phyloP scores from a whole-genome alignment of 108 stramenopile genomes.

The Nitzschia inconspicua region DNA sequence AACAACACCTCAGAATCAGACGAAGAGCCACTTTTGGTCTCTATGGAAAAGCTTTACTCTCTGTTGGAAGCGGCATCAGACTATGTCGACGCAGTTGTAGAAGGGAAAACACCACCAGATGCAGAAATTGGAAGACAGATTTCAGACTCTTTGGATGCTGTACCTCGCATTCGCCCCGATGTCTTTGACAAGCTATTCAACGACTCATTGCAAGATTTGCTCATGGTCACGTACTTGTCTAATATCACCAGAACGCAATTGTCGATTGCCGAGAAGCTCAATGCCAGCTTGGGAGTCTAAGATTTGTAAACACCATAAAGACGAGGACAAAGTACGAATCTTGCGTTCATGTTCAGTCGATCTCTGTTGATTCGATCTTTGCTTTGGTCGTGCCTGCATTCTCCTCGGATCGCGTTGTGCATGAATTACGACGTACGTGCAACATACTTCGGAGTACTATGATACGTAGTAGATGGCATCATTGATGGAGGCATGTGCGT shows the following conservation, averaged over 20 bases:
- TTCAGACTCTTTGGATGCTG: slow-evolving; percentile 79
- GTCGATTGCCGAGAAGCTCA: slow-evolving; percentile 93
- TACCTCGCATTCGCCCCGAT: slow-evolving; percentile 88
- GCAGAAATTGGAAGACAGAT: slow-evolving; percentile 71
- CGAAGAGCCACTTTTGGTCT: slow-evolving; percentile 41
- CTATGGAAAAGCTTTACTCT: slow-evolving; percentile 74
- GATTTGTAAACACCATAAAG: too few relatives aligned
- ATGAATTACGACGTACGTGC: too few relatives aligned
- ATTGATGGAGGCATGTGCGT: too few relatives aligned
- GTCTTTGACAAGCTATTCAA: slow-evolving; percentile 89
- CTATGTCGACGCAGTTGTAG: slow-evolving; percentile 88
- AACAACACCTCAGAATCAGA: slow-evolving; percentile 9
- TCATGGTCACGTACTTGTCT: slow-evolving; percentile 96
- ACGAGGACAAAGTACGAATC: too few relatives aligned
- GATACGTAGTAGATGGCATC: too few relatives aligned
- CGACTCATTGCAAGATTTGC: slow-evolving; percentile 92
- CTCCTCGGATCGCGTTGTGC: too few relatives aligned
- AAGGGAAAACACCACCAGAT: slow-evolving; percentile 67
- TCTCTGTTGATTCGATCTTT: too few relatives aligned
- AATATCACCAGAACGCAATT: slow-evolving; percentile 93
- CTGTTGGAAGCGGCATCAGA: slow-evolving; percentile 76
- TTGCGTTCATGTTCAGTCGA: too few relatives aligned
- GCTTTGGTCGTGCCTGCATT: too few relatives aligned
- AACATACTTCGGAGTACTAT: too few relatives aligned
- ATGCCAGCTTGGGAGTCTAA: slow-evolving; percentile 69